Evolutionary conservation across 179 eudicot genomes (phyloP).

Genomic region (Camellia oleifera): DNA sequence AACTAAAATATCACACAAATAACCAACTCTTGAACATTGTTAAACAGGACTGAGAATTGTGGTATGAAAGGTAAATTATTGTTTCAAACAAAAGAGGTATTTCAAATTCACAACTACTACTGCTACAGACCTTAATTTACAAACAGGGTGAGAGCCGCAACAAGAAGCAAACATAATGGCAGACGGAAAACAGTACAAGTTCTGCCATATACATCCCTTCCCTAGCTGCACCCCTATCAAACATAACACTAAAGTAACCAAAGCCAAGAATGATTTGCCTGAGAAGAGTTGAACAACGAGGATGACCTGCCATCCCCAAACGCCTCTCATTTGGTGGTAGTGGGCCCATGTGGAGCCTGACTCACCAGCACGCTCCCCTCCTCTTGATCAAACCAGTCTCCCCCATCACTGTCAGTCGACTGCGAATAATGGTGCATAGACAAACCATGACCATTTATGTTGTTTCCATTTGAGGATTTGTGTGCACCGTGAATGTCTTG

Average conservation of each 20-base stretch:
- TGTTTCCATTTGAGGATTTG: slow-evolving; percentile 14
- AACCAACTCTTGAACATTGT: no score
- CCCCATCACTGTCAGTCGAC: background rate
- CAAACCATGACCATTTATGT: slow-evolving; percentile 15
- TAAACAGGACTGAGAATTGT: background rate
- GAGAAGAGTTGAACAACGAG: slow-evolving; percentile 11
- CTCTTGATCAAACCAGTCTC: slow-evolving; percentile 8
- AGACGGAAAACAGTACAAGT: background rate
- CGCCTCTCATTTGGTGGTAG: slow-evolving; percentile 22
- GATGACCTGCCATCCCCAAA: background rate
- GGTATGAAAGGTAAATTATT: background rate
- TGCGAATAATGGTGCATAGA: slow-evolving; percentile 7
- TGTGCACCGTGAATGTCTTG: slow-evolving; percentile 16
- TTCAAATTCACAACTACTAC: slow-evolving; percentile 11
- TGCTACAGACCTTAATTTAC: slow-evolving; percentile 13
- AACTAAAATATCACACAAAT: no score
- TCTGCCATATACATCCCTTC: background rate
- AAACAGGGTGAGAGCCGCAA: background rate
- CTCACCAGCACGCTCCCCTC: slow-evolving; percentile 19
- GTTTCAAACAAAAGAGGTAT: background rate
- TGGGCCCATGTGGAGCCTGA: slow-evolving; percentile 18
- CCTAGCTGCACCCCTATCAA: slow-evolving; percentile 3
- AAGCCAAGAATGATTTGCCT: slow-evolving; percentile 53
- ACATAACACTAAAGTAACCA: slow-evolving; percentile 22
- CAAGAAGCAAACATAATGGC: background rate